Evolutionary conservation across 2,329 filamentous ascomycete genomes (phyloP), one percentile per base, ranked within the genome.

Genomic region (Fonsecaea pugnacius): DNA sequence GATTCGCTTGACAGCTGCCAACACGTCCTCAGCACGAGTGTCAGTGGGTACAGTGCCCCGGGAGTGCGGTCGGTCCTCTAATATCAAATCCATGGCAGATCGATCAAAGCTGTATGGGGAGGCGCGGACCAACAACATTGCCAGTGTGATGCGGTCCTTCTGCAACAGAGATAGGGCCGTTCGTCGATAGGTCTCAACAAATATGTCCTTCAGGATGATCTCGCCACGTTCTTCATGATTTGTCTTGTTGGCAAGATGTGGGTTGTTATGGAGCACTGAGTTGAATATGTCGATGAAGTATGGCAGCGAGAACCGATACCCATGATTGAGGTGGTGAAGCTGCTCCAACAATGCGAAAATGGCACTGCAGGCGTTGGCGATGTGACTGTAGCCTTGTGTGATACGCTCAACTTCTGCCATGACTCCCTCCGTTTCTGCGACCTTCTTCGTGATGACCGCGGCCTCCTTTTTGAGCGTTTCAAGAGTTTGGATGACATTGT

Each of bases 211-310:
- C 72, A 99, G 87, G 70, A 99, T 99, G 60, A 94, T 87, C 74
- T 97, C 91, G 56, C 95, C 89, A 38, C 95, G 90, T 14, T 83
- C 83, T 70, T 91, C 88, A 78, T 96, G 87, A 69, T 95, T 89
- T 35, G 85, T 88, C 76, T 90, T 87, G 64, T 82, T 84, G 21
- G 85, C 84, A 58, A 95, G 82, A 65, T 87, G 87, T 73, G 89
- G 88, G 77, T 96, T 96, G 64, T 87, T 85, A 71, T 90, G 90
- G 43, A 99, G 84, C 7, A 99, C 95, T 5, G 90, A 87, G 75
- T 96, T 91, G 85, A 99, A 99, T 71, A 99, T 99, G 75, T 97
- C 91, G 61, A 96, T 86, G 80, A 99, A 99, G 79, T 96, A 99
- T 77, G 97, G 93, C 65, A 99, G 84, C 40, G 95, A 99, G 83